Percentiles rank a stretch among this genome's conserved stretches.
These are phyloP conservation scores for Cucurbita ficifolia DNA, from an alignment of 306 rosid species.

Conservation along the genomic window DNA sequence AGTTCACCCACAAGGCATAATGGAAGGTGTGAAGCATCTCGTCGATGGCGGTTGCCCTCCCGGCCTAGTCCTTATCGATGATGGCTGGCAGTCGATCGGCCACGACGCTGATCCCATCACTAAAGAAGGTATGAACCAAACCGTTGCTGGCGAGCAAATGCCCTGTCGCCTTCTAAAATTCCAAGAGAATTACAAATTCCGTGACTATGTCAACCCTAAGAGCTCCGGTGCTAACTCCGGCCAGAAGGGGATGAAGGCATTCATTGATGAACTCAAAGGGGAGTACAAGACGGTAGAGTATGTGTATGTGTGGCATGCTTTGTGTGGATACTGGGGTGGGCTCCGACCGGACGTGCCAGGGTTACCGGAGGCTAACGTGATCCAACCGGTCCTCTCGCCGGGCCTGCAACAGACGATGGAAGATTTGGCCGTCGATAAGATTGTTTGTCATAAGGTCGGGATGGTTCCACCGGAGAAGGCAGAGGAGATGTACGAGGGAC, in stretches of 20 bases:
- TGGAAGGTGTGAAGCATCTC: slow-evolving; percentile 47
- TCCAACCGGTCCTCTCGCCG: slow-evolving; percentile 31
- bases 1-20: slow-evolving; percentile 62
- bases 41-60: slow-evolving; percentile 81
- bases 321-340: slow-evolving; percentile 96
- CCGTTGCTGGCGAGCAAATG: slow-evolving; percentile 81
- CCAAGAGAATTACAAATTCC: slow-evolving; percentile 59
- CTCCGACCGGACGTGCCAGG: slow-evolving; percentile 52
- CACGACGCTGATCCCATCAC: slow-evolving; percentile 49
- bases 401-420: slow-evolving; percentile 66
- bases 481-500: slow-evolving; percentile 57
- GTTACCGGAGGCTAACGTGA: slow-evolving; percentile 35
- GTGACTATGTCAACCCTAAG: slow-evolving; percentile 28
- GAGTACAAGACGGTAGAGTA: slow-evolving; percentile 50
- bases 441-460: slow-evolving; percentile 50
- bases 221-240: background rate
- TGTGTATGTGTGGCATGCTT: slow-evolving; percentile 92
- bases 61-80: slow-evolving; percentile 64
- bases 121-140: slow-evolving; percentile 56
- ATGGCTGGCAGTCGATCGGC: slow-evolving; percentile 84
- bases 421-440: slow-evolving; percentile 86
- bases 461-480: slow-evolving; percentile 60
- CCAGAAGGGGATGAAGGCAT: slow-evolving; percentile 49
- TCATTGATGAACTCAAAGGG: slow-evolving; percentile 50
- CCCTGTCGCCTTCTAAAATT: slow-evolving; percentile 67